Evolutionary conservation across 2,329 filamentous ascomycete species (phyloP), one percentile per base, ranked within the genome.

Genomic region (Huntiella bhutanensis): DNA sequence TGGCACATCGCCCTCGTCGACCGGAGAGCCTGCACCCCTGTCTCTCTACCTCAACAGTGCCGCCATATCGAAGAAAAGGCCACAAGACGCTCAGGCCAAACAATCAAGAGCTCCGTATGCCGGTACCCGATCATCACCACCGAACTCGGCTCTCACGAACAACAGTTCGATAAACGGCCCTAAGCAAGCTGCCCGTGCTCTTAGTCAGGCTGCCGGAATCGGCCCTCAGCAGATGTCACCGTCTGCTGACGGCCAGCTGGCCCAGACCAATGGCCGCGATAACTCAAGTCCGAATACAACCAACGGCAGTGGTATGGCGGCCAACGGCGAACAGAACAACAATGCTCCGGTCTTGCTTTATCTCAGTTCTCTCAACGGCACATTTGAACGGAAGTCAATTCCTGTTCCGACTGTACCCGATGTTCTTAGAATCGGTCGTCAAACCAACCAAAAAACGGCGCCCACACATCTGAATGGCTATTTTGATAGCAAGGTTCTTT

Each of bases 401-500:
- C 83, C 75, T 33, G 84, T 98, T 2, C 91, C 91, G 0, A 94
- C 82, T 59, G 82, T 75, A 52, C 91, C 91, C n/a, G 88, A 96
- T n/a, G 81, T 83, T 36, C 69, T 98, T 43, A 79, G 86, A 52
- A 94, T 98, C 57, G 91, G 91, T 39, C 81, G 91, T 41, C 91
- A 98, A 63, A 98, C 91, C 15, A 98, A 98, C 61, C 83, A 85
- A 53, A 96, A 94, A 63, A 96, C 91, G 0, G 74, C 92, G 10
- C 91, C 91, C 0, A 94, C 87, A 0, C 78, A 85, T 0, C 65
- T 79, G 51, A 98, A 98, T 62, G 91, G 91, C 33, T 98, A 82
- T 62, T 98, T 98, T 57, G 91, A 98, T 61, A 96, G 88, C 44
- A 98, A 98, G 62, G 91, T 98, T 19, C 72, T 98, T 17, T 96